A percentile compares a stretch with the other conserved stretches of the same genome.
phyloP scores from a whole-genome alignment of 169 alveolate species.

The Plasmodium gallinaceum region DNA sequence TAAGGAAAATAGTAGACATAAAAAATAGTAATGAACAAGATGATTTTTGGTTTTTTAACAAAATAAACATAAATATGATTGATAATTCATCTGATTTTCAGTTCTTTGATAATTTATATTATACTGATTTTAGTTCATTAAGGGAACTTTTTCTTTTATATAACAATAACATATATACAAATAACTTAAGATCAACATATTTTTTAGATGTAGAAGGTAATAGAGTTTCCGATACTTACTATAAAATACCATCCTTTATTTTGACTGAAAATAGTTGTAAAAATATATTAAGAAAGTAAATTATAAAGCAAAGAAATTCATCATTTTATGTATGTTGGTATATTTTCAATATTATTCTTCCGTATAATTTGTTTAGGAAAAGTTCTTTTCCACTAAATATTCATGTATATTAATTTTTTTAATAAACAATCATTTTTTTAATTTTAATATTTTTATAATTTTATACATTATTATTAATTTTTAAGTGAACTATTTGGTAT shows the following conservation, averaged over 20 bases:
- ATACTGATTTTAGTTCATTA: constrained; percentile 8
- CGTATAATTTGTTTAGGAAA: no score
- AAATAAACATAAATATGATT: constrained; percentile 4
- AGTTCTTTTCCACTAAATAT: no score
- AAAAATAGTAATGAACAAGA: constrained; percentile 12
- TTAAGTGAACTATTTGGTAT: no score
- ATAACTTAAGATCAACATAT: constrained; percentile 56
- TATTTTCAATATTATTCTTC: no score
- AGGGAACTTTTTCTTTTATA: constrained; percentile 16
- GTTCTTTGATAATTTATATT: constrained; percentile 30
- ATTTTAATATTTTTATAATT: no score
- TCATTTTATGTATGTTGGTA: no score
- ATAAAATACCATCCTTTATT: constrained; percentile 16
- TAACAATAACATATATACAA: constrained; percentile 1
- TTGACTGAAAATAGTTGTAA: not conserved
- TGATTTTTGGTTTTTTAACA: constrained; percentile 31
- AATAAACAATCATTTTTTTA: no score
- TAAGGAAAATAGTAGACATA: constrained; percentile 14
- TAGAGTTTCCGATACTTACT: constrained; percentile 15
- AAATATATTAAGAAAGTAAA: no score
- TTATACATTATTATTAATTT: no score
- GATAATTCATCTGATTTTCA: not conserved
- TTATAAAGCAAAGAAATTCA: no score
- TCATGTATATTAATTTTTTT: no score
- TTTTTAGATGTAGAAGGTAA: constrained; percentile 40